Base-by-base conservation (phyloP, 495 filamentous ascomycete species). In the Margaritispora aquatica region DNA sequence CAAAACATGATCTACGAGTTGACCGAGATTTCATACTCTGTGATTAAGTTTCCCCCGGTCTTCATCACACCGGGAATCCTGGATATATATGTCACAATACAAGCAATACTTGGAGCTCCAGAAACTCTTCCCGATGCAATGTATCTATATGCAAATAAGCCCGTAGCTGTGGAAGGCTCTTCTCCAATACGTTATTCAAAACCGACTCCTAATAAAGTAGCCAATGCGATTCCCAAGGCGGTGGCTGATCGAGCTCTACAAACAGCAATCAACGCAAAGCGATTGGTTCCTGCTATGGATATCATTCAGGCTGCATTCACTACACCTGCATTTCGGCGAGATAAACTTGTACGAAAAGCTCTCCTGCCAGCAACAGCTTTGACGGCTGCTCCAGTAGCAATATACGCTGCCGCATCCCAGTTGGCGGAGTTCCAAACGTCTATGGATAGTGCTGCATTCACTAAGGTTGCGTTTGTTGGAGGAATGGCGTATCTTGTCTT, bases 71-170 rank as follows among this genome's bases (percentile, higher is more conserved):
- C 84, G 1, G 69, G 76, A 26, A 71, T 90, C 0, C 80, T 98
- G 9, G 70, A 79, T 19, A 68, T 73, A 55, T 97, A 96, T 65
- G 83, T 92, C 50, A 74, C 77, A 23, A 82, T 87, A 26, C 90
- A 96, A 66, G 74, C 81, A 19, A 73, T 81, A n/a, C 80, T 97
- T 59, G 77, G 81, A 54, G 83, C 77, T 49, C 85, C 90, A 13
- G 76, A 88, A 58, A 82, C 84, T 29, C 80, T 97, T 68, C 90
- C 94, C 2, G 79, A 85, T 47, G 82, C 88, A 49, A 88, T 98
- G 75, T 69, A 82, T 46, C 81, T 97, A 31, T 97, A 90, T 65
- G 91, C 90, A 54, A 80, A 79, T 66, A 98, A 97, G 70, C 88
- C 89, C 17, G 73, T 85, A 51, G 90, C 90, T 10, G 73, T 80